These are phyloP conservation scores for Emmonsia crescens DNA, from an alignment of 2,329 filamentous ascomycete species.

Conservation along the genomic window DNA sequence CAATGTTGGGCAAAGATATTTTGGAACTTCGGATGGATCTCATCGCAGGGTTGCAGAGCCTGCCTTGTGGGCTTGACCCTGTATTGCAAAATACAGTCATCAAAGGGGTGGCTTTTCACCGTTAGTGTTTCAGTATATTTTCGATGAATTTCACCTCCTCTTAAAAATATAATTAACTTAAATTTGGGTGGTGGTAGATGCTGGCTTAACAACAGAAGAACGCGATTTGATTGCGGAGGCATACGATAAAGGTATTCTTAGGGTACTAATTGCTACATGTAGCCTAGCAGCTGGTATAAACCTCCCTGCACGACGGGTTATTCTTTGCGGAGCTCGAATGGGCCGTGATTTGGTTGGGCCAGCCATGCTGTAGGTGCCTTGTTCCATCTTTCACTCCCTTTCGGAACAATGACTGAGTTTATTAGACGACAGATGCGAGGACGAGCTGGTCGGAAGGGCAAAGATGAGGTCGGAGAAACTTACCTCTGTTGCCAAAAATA, in stretches of 20 bases:
- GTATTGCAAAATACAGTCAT: slow-evolving; percentile 53
- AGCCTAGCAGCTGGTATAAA: slow-evolving; percentile 78
- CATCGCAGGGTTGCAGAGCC: slow-evolving; percentile 53
- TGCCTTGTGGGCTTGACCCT: slow-evolving; percentile 55
- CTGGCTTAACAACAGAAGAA: slow-evolving; percentile 59
- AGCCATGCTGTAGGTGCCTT: slow-evolving; percentile 51
- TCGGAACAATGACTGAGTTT: slow-evolving; percentile 15
- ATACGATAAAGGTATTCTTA: slow-evolving; percentile 57
- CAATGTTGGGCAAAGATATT: slow-evolving; percentile 38
- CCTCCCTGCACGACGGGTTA: slow-evolving; percentile 59
- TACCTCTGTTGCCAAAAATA: slow-evolving; percentile 61
- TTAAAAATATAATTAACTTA: slow-evolving; percentile 7
- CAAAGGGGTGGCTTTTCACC: slow-evolving; percentile 63
- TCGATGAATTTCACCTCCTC: not conserved
- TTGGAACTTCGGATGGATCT: slow-evolving; percentile 53
- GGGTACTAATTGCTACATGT: slow-evolving; percentile 65
- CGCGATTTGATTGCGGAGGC: slow-evolving; percentile 59
- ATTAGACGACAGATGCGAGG: slow-evolving; percentile 63
- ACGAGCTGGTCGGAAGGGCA: slow-evolving; percentile 65
- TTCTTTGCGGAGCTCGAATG: slow-evolving; percentile 65
- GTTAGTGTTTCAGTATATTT: slow-evolving; percentile 32
- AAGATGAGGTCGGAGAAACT: slow-evolving; percentile 65
- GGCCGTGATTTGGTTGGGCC: slow-evolving; percentile 66
- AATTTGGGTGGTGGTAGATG: slow-evolving; percentile 25
- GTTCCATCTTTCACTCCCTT: not conserved